Evolutionary conservation across 192 early-diverging fungal species (phyloP).

Genomic region (Podila verticillata): DNA sequence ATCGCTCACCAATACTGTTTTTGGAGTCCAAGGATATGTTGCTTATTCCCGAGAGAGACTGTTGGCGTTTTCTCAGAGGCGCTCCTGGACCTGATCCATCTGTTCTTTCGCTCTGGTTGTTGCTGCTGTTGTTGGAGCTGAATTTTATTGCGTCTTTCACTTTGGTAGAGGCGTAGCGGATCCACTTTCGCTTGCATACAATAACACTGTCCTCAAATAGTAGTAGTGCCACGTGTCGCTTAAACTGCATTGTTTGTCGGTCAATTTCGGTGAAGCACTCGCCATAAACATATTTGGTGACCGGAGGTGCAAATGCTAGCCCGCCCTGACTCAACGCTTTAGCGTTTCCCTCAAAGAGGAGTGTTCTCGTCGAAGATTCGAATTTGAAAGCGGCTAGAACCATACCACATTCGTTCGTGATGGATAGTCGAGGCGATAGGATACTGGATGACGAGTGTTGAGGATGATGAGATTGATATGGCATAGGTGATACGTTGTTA

Average conservation of each 20-base stretch:
- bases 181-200: constrained; percentile 74
- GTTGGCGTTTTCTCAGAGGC: constrained; percentile 12
- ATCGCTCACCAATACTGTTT: constrained; percentile 41
- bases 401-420: constrained; percentile 56
- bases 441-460: constrained; percentile 35
- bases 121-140: constrained; percentile 6
- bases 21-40: constrained; percentile 20
- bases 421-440: constrained; percentile 34
- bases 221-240: constrained; percentile 69
- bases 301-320: constrained; percentile 52
- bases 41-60: constrained; percentile 29
- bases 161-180: constrained; percentile 47
- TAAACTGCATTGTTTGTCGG: constrained; percentile 65
- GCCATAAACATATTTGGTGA: constrained; percentile 70
- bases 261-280: constrained; percentile 76
- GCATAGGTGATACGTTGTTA: background rate
- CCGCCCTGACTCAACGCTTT: constrained; percentile 52
- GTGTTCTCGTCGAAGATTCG: constrained; percentile 60
- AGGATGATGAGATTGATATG: background rate
- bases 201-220: constrained; percentile 74
- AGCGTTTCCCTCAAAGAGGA: constrained; percentile 70
- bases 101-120: constrained; percentile 3
- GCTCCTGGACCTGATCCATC: background rate
- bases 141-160: constrained; percentile 51
- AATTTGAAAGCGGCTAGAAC: constrained; percentile 66